A percentile compares a stretch with the other conserved stretches of the same genome.
phyloP scores from a whole-genome alignment of 164 flowering plant species.

The Sextonia rubra region DNA sequence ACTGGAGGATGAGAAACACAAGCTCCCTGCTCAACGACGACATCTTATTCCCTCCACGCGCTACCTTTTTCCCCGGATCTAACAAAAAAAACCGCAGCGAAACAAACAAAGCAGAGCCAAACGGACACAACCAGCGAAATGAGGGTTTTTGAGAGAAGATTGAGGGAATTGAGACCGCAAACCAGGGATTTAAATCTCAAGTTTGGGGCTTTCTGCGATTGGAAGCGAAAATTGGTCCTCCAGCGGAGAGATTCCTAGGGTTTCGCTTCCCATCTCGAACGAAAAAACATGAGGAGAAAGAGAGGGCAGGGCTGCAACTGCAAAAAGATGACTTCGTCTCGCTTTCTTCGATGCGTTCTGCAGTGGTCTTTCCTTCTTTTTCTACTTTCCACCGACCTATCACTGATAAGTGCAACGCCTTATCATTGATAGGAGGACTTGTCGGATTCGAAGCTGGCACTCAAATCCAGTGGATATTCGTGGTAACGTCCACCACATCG shows the following conservation, averaged over 20 bases:
- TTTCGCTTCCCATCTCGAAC: constrained; percentile 9
- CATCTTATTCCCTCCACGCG: constrained; percentile 35
- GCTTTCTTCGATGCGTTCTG: constrained; percentile 51
- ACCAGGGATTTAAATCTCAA: neutral
- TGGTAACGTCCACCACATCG: constrained; percentile 20
- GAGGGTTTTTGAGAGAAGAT: neutral
- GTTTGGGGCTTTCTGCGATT: neutral
- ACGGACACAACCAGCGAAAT: neutral
- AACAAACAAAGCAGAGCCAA: neutral
- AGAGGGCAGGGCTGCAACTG: neutral
- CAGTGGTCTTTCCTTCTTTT: constrained; percentile 22
- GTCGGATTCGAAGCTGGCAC: constrained; percentile 22
- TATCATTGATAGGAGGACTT: neutral
- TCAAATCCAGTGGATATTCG: constrained; percentile 26
- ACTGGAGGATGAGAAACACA: constrained; percentile 92
- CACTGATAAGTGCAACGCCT: constrained; percentile 4
- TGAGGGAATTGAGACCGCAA: neutral
- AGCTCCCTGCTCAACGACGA: constrained; percentile 84
- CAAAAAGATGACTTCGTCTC: constrained; percentile 26
- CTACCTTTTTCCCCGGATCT: neutral
- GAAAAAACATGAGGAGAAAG: neutral
- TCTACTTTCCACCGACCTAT: constrained; percentile 28
- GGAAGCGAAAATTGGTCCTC: neutral
- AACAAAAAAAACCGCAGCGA: too few species aligned
- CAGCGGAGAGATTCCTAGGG: constrained; percentile 20